A percentile compares a stretch with the other conserved stretches of the same genome.
These are phyloP conservation scores for Aspergillus pseudoglaucus DNA, from an alignment of 2,329 filamentous ascomycete species.

Conservation along the genomic window DNA sequence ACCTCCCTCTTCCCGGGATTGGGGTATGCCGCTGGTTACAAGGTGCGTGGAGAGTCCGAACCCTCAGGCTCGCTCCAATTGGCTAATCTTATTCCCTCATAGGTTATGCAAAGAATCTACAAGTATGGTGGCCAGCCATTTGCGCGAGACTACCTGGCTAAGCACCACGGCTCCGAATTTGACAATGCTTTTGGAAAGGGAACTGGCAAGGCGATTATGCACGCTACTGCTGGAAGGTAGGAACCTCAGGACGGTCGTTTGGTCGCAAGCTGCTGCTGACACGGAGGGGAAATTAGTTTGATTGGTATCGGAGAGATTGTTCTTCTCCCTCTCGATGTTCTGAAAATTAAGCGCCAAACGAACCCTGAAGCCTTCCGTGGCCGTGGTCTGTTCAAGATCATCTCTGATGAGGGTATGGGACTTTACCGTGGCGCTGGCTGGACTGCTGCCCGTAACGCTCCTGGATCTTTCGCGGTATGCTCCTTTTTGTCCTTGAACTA, in stretches of 20 bases:
- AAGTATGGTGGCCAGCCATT: slow-evolving; percentile 98
- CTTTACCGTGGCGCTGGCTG: slow-evolving; percentile 95
- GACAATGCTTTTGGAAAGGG: slow-evolving; percentile 90
- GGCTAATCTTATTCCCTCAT: slow-evolving; percentile 8
- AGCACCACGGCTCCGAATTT: slow-evolving; percentile 75
- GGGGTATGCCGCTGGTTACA: slow-evolving; percentile 96
- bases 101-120: slow-evolving; percentile 91
- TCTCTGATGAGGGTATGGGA: slow-evolving; percentile 89
- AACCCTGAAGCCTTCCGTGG: slow-evolving; percentile 98
- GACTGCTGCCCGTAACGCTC: slow-evolving; percentile 95
- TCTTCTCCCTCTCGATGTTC: slow-evolving; percentile 85
- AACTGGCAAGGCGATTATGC: slow-evolving; percentile 96
- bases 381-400: slow-evolving; percentile 80
- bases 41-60: slow-evolving; percentile 47
- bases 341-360: slow-evolving; percentile 99
- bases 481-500: slow-evolving; percentile 11
- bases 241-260: slow-evolving; percentile 7
- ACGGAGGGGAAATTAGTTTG: slow-evolving; percentile 48
- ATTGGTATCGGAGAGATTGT: slow-evolving; percentile 98
- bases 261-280: slow-evolving; percentile 10
- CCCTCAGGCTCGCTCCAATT: not conserved
- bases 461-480: slow-evolving; percentile 89
- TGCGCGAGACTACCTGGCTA: slow-evolving; percentile 77
- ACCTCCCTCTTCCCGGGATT: slow-evolving; percentile 94
- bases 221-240: slow-evolving; percentile 87